Percentiles rank a stretch among this genome's conserved stretches.
phyloP scores from a whole-genome alignment of 2,329 filamentous ascomycete genomes.

The Fusarium nematophilum region DNA sequence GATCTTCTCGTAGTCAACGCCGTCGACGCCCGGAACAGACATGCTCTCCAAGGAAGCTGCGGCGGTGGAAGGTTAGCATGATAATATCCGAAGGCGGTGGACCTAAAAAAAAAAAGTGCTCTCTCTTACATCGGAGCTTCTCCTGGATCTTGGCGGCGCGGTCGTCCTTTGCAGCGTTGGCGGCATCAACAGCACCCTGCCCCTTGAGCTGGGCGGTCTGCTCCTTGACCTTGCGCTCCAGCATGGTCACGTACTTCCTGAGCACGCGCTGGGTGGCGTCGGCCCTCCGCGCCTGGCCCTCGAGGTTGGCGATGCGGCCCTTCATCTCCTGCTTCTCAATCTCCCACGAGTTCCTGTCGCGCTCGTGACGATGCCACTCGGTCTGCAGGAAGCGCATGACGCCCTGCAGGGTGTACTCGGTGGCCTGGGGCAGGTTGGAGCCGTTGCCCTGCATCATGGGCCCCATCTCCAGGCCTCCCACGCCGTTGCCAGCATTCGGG shows the following conservation, averaged over 20 bases:
- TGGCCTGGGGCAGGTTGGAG: conserved; percentile 66
- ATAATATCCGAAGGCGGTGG: conserved; percentile 19
- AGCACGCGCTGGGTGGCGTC: conserved; percentile 90
- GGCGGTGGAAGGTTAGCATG: conserved; percentile 24
- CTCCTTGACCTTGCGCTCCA: conserved; percentile 88
- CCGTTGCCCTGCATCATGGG: conserved; percentile 59
- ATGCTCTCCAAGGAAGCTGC: conserved; percentile 58
- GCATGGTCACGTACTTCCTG: conserved; percentile 88
- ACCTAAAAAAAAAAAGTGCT: background rate
- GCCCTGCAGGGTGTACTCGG: conserved; percentile 74
- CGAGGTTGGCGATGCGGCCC: conserved; percentile 91
- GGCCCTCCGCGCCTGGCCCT: conserved; percentile 87
- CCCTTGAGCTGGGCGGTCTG: conserved; percentile 79
- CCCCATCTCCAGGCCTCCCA: conserved; percentile 59
- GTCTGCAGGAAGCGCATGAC: conserved; percentile 99
- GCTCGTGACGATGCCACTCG: conserved; percentile 98
- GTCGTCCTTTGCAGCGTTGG: conserved; percentile 61
- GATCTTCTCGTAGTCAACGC: conserved; percentile 58
- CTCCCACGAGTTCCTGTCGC: conserved; percentile 98
- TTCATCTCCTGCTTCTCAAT: conserved; percentile 99
- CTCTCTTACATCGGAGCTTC: conserved; percentile 62
- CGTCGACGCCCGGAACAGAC: conserved; percentile 57
- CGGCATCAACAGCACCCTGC: conserved; percentile 49
- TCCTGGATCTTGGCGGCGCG: conserved; percentile 66
- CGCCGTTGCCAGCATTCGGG: conserved; percentile 58